These are phyloP conservation scores for Histomonas meleagridis DNA, from an alignment of 208 protist species.

Conservation along the genomic window DNA sequence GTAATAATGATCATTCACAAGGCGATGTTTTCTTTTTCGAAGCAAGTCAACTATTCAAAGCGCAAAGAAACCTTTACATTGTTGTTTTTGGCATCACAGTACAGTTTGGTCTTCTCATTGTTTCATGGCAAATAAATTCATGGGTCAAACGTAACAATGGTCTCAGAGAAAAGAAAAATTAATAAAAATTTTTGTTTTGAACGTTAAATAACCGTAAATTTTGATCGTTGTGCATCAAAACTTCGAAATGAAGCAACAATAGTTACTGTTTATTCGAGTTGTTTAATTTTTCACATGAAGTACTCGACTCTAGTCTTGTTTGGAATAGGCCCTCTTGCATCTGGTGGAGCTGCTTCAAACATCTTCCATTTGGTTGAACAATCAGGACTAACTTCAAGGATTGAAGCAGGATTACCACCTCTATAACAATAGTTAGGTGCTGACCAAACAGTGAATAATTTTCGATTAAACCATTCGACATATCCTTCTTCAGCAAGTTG, in stretches of 20 bases:
- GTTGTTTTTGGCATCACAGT: not conserved
- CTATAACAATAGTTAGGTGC: conserved; percentile 61
- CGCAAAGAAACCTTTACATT: not conserved
- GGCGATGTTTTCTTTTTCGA: not conserved
- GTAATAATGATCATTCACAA: too few species aligned
- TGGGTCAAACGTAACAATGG: not conserved
- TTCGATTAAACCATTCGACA: conserved; percentile 58
- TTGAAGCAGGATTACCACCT: conserved; percentile 55
- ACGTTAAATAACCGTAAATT: too few species aligned
- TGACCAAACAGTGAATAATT: conserved; percentile 58
- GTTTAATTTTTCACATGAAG: conserved; percentile 31
- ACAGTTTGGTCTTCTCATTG: not conserved
- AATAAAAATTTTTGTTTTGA: too few species aligned
- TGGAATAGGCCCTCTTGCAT: conserved; percentile 50
- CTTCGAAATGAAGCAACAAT: too few species aligned
- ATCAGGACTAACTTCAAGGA: conserved; percentile 76
- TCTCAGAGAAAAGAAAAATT: too few species aligned
- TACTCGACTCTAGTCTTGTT: not conserved
- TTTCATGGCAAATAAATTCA: conserved; percentile 5
- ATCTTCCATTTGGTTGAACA: conserved; percentile 69
- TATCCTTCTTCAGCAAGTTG: conserved; percentile 60
- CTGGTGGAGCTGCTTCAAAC: conserved; percentile 90
- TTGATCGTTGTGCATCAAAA: too few species aligned
- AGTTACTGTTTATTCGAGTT: too few species aligned
- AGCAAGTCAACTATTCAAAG: not conserved